Conservation (phyloP, 2,329 filamentous ascomycete genomes). For the Colletotrichum coccodes region DNA sequence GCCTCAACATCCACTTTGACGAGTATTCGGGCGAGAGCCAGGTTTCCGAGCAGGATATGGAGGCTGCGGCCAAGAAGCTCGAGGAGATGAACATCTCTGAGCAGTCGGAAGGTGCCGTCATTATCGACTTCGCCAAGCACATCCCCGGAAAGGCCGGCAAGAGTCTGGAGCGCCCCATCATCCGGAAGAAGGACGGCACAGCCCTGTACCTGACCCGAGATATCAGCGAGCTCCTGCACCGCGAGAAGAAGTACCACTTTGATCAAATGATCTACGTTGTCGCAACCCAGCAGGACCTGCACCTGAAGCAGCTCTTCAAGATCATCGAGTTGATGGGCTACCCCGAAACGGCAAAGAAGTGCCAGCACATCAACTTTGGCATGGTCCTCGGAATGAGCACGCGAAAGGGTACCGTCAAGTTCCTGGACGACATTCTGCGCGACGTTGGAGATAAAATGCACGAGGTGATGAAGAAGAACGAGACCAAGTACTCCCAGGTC, state of each 20-base stretch:
- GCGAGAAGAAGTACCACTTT: constrained; percentile 59
- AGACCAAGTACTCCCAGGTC: constrained; percentile 90
- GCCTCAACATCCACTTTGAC: constrained; percentile 78
- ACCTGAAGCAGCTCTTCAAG: constrained; percentile 80
- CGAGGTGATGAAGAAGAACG: constrained; percentile 93
- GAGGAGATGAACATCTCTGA: constrained; percentile 72
- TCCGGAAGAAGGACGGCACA: constrained; percentile 79
- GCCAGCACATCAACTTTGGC: constrained; percentile 81
- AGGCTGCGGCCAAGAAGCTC: constrained; percentile 69
- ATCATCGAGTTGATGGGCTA: constrained; percentile 78
- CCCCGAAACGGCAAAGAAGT: constrained; percentile 73
- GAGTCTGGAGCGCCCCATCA: constrained; percentile 75
- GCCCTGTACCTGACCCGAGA: constrained; percentile 83
- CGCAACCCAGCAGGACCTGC: constrained; percentile 76
- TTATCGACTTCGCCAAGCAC: constrained; percentile 78
- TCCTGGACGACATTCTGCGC: constrained; percentile 76
- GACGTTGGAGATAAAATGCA: constrained; percentile 96
- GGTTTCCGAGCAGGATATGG: constrained; percentile 75
- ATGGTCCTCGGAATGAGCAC: constrained; percentile 78
- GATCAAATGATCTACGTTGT: constrained; percentile 87
- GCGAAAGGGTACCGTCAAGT: constrained; percentile 79
- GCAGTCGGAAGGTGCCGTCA: constrained; percentile 76
- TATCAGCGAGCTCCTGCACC: constrained; percentile 77
- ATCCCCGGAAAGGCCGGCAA: constrained; percentile 74
- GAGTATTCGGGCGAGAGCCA: constrained; percentile 81